Evolutionary conservation across 2,329 filamentous ascomycete genomes (phyloP).

Genomic region (Colletotrichum simmondsii): DNA sequence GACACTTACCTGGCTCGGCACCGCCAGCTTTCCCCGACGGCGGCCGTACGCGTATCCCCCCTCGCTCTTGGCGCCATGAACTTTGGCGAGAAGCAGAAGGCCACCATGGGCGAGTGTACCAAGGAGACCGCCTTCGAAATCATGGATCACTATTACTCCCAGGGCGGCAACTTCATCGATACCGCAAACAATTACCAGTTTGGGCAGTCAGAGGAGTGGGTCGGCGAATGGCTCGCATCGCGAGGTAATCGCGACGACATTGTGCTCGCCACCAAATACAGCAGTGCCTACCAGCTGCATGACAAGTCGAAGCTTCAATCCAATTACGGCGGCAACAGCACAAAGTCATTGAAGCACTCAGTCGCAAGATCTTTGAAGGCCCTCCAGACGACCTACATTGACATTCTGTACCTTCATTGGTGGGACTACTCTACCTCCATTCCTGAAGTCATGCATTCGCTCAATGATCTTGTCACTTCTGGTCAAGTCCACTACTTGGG

Average conservation of each 20-base stretch:
- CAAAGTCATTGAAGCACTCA: conserved; percentile 51
- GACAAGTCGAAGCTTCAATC: conserved; percentile 45
- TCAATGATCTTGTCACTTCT: conserved; percentile 51
- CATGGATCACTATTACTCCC: background rate
- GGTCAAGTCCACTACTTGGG: conserved; percentile 54
- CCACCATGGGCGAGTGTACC: background rate
- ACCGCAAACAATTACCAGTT: conserved; percentile 69
- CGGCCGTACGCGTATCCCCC: background rate
- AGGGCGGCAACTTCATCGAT: conserved; percentile 73
- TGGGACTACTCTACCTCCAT: conserved; percentile 55
- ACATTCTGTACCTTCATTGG: conserved; percentile 57
- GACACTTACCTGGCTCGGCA: background rate
- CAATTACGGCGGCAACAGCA: conserved; percentile 57
- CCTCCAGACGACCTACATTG: conserved; percentile 56
- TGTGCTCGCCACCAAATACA: conserved; percentile 68
- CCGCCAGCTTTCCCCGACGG: background rate
- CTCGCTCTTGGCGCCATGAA: background rate
- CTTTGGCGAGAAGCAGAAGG: background rate
- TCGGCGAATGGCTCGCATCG: conserved; percentile 67
- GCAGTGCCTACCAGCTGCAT: conserved; percentile 54
- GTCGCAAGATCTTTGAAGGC: conserved; percentile 56
- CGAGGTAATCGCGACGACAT: conserved; percentile 63
- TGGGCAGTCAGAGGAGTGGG: conserved; percentile 65
- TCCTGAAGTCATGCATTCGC: conserved; percentile 53
- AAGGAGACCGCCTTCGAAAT: background rate